phyloP scores from a whole-genome alignment of 139 green algal genomes.

The Chlorella sp. region DNA sequence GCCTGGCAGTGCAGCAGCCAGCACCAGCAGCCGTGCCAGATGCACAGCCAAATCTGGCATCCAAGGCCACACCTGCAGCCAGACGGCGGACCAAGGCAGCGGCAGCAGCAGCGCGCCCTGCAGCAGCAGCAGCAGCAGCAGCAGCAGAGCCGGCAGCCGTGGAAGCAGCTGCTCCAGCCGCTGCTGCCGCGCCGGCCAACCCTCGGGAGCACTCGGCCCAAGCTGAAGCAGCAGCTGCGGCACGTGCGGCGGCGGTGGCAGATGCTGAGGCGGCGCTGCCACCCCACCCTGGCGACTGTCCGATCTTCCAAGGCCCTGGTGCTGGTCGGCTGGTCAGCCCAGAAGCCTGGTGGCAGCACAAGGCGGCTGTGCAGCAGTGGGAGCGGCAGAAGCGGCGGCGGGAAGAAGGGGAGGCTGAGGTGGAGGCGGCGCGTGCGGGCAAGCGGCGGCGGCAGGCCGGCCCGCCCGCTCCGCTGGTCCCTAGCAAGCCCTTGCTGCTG shows the following conservation, averaged over 20 bases:
- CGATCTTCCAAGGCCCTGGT: not conserved
- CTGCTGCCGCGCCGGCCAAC: no score
- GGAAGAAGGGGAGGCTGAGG: not conserved
- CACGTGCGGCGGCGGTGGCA: no score
- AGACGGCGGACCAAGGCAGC: no score
- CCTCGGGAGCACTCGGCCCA: no score
- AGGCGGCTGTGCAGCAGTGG: not conserved
- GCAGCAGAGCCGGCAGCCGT: not conserved
- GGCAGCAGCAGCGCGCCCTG: not conserved
- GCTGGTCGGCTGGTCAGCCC: not conserved
- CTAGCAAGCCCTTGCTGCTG: not conserved
- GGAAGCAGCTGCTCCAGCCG: not conserved
- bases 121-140: not conserved
- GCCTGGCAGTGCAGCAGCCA: no score
- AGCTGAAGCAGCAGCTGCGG: no score
- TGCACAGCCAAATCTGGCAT: no score
- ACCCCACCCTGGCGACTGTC: no score
- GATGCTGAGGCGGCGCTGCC: not conserved
- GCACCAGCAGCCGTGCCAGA: no score
- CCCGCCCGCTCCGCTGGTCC: not conserved
- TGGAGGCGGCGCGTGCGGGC: not conserved
- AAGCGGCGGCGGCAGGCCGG: not conserved
- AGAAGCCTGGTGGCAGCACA: slow-evolving; percentile 5
- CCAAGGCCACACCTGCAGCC: no score
- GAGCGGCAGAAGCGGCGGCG: not conserved